These are phyloP conservation scores for Huntiella abstrusa DNA, from an alignment of 2,329 filamentous ascomycete genomes.

Conservation along the genomic window DNA sequence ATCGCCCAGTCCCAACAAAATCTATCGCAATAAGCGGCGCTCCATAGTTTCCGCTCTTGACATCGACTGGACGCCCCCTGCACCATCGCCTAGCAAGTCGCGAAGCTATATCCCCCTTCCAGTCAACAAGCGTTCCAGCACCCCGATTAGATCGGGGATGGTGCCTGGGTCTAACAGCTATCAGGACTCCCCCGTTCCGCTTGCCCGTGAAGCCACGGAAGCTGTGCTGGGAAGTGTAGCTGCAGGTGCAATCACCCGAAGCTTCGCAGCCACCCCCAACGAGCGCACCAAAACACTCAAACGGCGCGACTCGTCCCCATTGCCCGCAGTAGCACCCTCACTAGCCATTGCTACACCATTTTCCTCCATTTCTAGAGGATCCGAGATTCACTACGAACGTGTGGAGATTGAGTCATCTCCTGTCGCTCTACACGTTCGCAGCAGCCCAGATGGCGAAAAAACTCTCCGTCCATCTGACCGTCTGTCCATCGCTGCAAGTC, in stretches of 20 bases:
- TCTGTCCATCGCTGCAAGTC: neutral
- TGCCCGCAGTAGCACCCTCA: no score
- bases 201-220: neutral
- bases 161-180: no score
- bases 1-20: no score
- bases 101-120: no score
- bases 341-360: neutral
- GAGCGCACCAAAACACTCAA: neutral
- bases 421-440: neutral
- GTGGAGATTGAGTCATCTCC: constrained; percentile 1
- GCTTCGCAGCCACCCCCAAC: neutral
- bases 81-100: no score
- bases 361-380: neutral
- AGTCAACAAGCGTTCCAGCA: no score
- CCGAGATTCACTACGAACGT: neutral
- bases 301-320: neutral
- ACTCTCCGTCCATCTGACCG: neutral
- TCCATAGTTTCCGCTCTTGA: no score
- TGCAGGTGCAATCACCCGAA: neutral
- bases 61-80: no score
- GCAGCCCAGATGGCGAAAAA: neutral
- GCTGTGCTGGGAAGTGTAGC: neutral
- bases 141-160: no score
- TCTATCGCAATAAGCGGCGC: no score
- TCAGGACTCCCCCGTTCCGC: neutral